Evolutionary conservation across 2,329 filamentous ascomycete species (phyloP).

Genomic region (Apiospora phragmitis): DNA sequence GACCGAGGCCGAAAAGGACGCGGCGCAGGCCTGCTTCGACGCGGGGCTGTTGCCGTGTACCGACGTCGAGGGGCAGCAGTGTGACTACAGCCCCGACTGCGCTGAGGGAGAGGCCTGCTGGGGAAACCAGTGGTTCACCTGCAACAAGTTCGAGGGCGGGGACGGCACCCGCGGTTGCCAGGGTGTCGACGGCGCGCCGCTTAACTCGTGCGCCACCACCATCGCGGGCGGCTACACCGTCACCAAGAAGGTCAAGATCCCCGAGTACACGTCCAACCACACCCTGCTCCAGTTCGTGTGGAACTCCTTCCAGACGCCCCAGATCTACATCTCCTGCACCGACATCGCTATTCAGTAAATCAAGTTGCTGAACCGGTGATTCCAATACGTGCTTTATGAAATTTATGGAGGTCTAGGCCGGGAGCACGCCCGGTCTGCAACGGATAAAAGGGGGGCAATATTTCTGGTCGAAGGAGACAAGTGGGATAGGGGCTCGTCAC

Average conservation of each 20-base stretch:
- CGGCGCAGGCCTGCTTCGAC: conserved; percentile 53
- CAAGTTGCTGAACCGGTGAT: not conserved
- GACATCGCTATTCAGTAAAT: conserved; percentile 45
- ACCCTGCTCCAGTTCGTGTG: conserved; percentile 54
- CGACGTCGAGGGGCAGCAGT: conserved; percentile 49
- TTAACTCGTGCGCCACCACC: conserved; percentile 49
- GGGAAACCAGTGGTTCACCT: conserved; percentile 57
- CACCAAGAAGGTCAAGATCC: conserved; percentile 51
- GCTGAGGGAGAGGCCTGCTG: conserved; percentile 42
- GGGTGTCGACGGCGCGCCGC: conserved; percentile 45
- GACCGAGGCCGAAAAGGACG: conserved; percentile 52
- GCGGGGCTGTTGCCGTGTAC: conserved; percentile 47
- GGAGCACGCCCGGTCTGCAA: too few species aligned
- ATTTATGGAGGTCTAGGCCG: not conserved
- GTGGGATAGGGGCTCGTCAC: too few species aligned
- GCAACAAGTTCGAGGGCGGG: conserved; percentile 42
- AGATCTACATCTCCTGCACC: conserved; percentile 54
- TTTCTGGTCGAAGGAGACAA: too few species aligned
- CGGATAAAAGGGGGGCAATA: too few species aligned
- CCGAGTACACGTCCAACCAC: conserved; percentile 48
- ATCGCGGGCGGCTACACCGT: conserved; percentile 56
- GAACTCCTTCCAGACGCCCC: conserved; percentile 56
- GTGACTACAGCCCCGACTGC: conserved; percentile 51
- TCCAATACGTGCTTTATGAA: too few species aligned
- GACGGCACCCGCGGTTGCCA: conserved; percentile 39